Evolutionary conservation across 2,329 filamentous ascomycete species (phyloP), one percentile per base, ranked within the genome.

Genomic region (Diplodia corticola): DNA sequence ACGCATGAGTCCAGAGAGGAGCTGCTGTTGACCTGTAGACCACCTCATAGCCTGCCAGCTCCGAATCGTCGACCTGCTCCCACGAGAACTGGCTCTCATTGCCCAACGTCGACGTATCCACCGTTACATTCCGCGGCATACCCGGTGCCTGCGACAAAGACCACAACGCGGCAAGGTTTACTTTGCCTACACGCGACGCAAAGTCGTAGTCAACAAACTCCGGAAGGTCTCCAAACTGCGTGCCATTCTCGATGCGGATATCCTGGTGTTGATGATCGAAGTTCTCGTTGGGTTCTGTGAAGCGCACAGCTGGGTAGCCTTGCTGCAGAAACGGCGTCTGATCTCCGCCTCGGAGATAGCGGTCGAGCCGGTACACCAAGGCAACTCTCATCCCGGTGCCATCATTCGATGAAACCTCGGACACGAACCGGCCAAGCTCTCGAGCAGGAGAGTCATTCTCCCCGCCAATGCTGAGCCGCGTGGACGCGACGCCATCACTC

Each of bases 261-360:
- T 87, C 80, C 73, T 87, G 85, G 69, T 87, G 85, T 74, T 87
- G 85, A 71, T 87, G 85, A 4, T 74, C 77, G 71, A 82, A 87
- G 71, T 87, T 78, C 75, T 88, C 85, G 64, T 83, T 80, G 0
- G 85, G 83, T 75, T 88, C 85, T 0, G 84, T 86, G 78, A 85
- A 86, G 1, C 85, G 80, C 15, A 83, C 80, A 0, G 83, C 84
- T 4, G 84, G 77, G 70, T 83, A 87, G 3, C 85, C 85, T n/a
- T 81, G 80, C 50, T 81, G 75, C 13, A 88, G 80, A 72, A 87
- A 87, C 0, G 83, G 79, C 4, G 79, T 75, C 72, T 88, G 85
- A 73, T 87, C 85, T 33, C 85, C 85, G 44, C 85, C 83, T 4
- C 85, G 79, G 5, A 86, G 77, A 73, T 83, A 87, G 12, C 85